Evolutionary conservation across 208 protist species (phyloP).

Genomic region (Trypanosoma boissoni): DNA sequence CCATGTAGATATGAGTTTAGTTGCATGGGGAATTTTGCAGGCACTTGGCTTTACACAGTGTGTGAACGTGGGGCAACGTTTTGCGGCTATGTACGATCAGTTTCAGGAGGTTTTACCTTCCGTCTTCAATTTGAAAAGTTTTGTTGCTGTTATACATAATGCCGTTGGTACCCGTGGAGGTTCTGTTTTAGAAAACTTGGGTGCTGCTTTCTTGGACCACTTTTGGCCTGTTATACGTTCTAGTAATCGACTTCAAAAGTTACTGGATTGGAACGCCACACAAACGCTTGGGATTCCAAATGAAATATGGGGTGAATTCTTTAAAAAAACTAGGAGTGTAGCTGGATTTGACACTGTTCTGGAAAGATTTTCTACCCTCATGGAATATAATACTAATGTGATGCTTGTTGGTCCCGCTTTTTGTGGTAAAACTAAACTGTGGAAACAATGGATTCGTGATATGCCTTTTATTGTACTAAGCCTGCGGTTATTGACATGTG

Average conservation of each 20-base stretch:
- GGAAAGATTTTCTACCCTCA: conserved; percentile 48
- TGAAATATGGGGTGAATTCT: conserved; percentile 15
- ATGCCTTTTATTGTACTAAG: conserved; percentile 45
- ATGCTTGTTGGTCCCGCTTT: conserved; percentile 66
- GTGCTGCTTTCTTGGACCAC: conserved; percentile 36
- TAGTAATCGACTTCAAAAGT: conserved; percentile 30
- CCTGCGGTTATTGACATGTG: conserved; percentile 46
- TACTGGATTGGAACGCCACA: conserved; percentile 44
- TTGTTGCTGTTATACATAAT: conserved; percentile 42
- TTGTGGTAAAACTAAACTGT: conserved; percentile 68
- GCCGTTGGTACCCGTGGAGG: conserved; percentile 5
- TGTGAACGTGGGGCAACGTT: conserved; percentile 29
- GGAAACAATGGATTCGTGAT: conserved; percentile 51
- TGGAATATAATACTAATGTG: conserved; percentile 44
- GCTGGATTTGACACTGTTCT: conserved; percentile 24
- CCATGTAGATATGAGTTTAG: conserved; percentile 28
- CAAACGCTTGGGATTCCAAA: conserved; percentile 32
- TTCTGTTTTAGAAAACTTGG: conserved; percentile 29
- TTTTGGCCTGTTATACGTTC: conserved; percentile 37
- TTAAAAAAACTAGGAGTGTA: conserved; percentile 5
- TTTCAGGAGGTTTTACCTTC: conserved; percentile 38
- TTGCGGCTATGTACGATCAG: conserved; percentile 59
- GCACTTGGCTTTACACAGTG: conserved; percentile 36
- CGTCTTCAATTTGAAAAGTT: conserved; percentile 43
- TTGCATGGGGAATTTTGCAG: conserved; percentile 46